These are phyloP conservation scores for Massospora cicadina DNA, from an alignment of 371 early-diverging fungal genomes.

Conservation along the genomic window DNA sequence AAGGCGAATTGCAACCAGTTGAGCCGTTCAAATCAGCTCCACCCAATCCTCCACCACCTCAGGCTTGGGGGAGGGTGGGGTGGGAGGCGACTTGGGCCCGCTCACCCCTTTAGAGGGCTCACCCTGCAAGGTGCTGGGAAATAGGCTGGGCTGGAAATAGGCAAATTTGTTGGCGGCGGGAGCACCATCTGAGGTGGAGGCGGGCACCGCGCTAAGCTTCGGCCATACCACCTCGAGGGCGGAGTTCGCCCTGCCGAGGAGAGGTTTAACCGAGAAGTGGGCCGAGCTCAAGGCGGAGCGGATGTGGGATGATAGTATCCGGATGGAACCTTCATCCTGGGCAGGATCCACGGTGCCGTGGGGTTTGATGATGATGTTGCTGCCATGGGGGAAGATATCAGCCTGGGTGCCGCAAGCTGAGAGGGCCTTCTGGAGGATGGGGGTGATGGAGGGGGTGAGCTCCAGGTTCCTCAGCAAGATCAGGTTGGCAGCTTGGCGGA, in stretches of 20 bases:
- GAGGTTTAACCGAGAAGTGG: neutral
- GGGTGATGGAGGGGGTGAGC: neutral
- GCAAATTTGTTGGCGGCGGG: neutral
- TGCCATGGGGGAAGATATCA: neutral
- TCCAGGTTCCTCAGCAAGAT: neutral
- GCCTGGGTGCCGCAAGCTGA: neutral
- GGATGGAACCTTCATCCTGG: neutral
- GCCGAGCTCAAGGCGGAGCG: neutral
- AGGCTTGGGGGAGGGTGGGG: neutral
- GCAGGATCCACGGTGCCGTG: neutral
- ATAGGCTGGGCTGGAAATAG: neutral
- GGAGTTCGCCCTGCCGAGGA: neutral
- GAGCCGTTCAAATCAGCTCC: neutral
- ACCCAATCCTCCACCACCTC: neutral
- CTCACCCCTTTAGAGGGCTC: neutral
- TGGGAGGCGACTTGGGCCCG: neutral
- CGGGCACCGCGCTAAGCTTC: neutral
- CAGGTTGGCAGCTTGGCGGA: neutral
- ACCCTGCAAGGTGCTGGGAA: neutral
- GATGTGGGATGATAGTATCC: neutral
- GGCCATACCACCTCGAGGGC: neutral
- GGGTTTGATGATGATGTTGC: constrained; percentile 1
- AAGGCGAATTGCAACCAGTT: no score
- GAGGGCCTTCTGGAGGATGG: neutral
- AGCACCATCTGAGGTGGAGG: neutral